A percentile compares a stretch with the other conserved stretches of the same genome.
These are phyloP conservation scores for Phylloporus sp. DNA, from an alignment of 768 basidiomycete species.

Conservation along the genomic window DNA sequence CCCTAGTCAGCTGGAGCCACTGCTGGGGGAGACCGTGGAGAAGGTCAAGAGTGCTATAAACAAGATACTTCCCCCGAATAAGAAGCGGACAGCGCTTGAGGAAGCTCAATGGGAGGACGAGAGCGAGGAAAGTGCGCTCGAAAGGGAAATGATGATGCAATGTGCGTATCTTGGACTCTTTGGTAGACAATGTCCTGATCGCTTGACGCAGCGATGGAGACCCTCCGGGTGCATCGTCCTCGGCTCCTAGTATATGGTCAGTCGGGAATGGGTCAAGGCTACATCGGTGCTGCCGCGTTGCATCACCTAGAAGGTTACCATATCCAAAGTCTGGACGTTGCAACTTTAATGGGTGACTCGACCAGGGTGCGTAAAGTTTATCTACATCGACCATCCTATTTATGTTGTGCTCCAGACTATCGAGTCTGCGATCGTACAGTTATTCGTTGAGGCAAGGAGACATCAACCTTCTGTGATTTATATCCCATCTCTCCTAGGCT, in stretches of 20 bases:
- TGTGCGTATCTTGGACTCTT: constrained; percentile 42
- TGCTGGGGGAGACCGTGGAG: constrained; percentile 67
- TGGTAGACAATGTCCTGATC: background rate
- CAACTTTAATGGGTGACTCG: constrained; percentile 83
- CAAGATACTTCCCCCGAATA: constrained; percentile 73
- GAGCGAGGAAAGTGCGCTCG: constrained; percentile 77
- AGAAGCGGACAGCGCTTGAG: constrained; percentile 81
- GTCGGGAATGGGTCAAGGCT: constrained; percentile 86
- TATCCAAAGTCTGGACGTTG: constrained; percentile 90
- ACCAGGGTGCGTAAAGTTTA: constrained; percentile 59
- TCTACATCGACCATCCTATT: background rate
- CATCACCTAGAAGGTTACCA: constrained; percentile 97
- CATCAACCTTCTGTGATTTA: constrained; percentile 96
- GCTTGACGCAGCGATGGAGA: constrained; percentile 73
- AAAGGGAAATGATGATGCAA: constrained; percentile 85
- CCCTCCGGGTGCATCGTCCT: constrained; percentile 84
- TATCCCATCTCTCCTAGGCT: constrained; percentile 82
- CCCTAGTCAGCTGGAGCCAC: constrained; percentile 77
- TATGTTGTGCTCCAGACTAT: constrained; percentile 50
- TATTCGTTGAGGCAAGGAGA: constrained; percentile 95
- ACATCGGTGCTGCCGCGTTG: constrained; percentile 84
- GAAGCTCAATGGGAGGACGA: constrained; percentile 93
- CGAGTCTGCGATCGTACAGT: constrained; percentile 90
- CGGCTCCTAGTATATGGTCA: constrained; percentile 79
- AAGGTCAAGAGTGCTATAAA: constrained; percentile 68